Conservation (phyloP, 2,329 filamentous ascomycete species). For the Dendryphion nanum region DNA sequence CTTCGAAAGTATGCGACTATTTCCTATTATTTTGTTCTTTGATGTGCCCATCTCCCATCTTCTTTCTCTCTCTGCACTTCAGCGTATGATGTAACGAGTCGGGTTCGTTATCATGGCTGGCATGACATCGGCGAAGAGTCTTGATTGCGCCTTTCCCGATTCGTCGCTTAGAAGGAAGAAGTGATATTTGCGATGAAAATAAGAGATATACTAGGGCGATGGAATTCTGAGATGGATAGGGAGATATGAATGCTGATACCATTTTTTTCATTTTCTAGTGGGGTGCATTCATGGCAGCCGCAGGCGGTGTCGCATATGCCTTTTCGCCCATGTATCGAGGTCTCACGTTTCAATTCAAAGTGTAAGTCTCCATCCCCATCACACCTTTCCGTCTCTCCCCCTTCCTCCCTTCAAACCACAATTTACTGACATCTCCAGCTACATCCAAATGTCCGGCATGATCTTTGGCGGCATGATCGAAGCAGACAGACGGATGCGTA, state of each 20-base stretch:
- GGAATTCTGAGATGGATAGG: too few relatives aligned
- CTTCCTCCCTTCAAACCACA: not conserved
- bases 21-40: not conserved
- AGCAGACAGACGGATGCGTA: conserved; percentile 66
- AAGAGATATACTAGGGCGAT: too few relatives aligned
- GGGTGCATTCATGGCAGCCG: conserved; percentile 63
- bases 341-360: conserved; percentile 36
- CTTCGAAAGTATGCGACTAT: conserved; percentile 55
- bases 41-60: not conserved
- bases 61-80: not conserved
- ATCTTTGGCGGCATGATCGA: conserved; percentile 75
- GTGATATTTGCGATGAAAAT: too few relatives aligned
- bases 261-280: too few relatives aligned
- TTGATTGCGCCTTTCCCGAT: not conserved
- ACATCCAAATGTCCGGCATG: conserved; percentile 83
- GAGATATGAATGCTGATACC: too few relatives aligned
- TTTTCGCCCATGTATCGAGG: conserved; percentile 71
- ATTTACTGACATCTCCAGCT: conserved; percentile 54
- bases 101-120: too few relatives aligned
- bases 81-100: too few relatives aligned
- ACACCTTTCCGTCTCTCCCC: too few relatives aligned
- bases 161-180: too few relatives aligned
- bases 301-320: conserved; percentile 61
- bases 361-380: conserved; percentile 16
- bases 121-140: too few relatives aligned